Percentiles rank a stretch among this genome's conserved stretches.
Conservation (phyloP, 345 rosid species). For the Pistacia atlantica region DNA sequence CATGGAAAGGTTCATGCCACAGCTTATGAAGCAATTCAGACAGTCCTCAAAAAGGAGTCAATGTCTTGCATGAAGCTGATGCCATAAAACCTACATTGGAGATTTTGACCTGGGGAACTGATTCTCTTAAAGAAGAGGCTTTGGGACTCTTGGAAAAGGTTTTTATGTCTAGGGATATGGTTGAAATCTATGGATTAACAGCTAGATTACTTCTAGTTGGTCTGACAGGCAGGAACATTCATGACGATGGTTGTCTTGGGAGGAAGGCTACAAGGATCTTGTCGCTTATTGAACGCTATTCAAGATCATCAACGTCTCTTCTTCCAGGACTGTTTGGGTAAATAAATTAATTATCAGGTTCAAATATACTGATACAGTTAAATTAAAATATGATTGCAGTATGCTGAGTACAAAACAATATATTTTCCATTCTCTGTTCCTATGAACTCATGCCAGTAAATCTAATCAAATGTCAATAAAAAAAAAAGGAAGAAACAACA, state of each 20-base stretch:
- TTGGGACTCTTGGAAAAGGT: conserved; percentile 55
- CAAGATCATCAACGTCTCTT: conserved; percentile 57
- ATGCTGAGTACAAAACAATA: too few species aligned
- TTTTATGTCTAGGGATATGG: conserved; percentile 51
- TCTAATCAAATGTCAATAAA: too few species aligned
- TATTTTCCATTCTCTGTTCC: too few species aligned
- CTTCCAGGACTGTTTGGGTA: conserved; percentile 46
- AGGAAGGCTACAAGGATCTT: conserved; percentile 48
- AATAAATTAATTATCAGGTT: background rate
- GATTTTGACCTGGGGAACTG: conserved; percentile 55
- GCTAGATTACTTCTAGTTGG: conserved; percentile 44
- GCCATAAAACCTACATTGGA: conserved; percentile 50
- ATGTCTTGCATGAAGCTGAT: conserved; percentile 48
- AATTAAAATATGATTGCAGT: too few species aligned
- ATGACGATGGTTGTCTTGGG: conserved; percentile 35
- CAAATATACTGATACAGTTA: background rate
- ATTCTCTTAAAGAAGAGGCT: conserved; percentile 56
- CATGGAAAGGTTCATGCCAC: conserved; percentile 37
- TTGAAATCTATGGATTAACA: conserved; percentile 49
- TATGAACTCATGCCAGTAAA: too few species aligned
- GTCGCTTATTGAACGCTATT: conserved; percentile 51
- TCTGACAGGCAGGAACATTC: conserved; percentile 43
- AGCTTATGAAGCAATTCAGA: conserved; percentile 59
- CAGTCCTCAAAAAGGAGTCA: conserved; percentile 46
- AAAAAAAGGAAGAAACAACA: too few species aligned